Evolutionary conservation across 306 rosid genomes (phyloP).

Genomic region (Acacia melanoxylon): DNA sequence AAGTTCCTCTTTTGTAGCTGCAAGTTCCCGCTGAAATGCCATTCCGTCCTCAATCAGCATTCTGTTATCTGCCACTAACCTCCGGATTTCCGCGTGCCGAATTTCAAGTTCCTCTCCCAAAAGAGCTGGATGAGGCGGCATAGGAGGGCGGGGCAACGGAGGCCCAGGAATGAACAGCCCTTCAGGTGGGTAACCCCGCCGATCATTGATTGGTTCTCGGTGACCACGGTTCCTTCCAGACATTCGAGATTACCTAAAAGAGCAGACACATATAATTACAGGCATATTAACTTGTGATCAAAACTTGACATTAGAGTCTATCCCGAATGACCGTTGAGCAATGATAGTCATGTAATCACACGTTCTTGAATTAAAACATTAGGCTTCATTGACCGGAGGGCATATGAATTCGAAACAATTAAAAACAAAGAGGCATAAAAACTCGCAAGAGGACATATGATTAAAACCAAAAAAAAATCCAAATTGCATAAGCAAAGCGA

Average conservation of each 20-base stretch:
- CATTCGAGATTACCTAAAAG: conserved; percentile 54
- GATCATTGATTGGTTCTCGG: conserved; percentile 51
- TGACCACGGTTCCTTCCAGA: conserved; percentile 64
- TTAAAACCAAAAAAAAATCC: background rate
- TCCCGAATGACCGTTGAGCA: background rate
- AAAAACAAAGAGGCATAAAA: background rate
- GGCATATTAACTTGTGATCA: background rate
- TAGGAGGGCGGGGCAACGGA: conserved; percentile 51
- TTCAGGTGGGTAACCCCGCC: conserved; percentile 72
- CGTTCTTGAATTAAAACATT: background rate
- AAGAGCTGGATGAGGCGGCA: conserved; percentile 67
- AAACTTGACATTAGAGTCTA: background rate
- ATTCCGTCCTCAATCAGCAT: conserved; percentile 71
- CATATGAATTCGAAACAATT: background rate
- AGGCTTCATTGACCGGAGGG: background rate
- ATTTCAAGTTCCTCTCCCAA: conserved; percentile 83
- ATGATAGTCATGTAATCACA: background rate
- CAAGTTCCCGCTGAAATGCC: conserved; percentile 69
- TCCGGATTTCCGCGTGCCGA: conserved; percentile 62
- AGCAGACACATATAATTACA: background rate
- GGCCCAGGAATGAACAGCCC: conserved; percentile 61
- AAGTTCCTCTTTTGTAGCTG: conserved; percentile 74
- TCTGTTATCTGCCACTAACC: conserved; percentile 65
- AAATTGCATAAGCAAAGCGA: background rate
- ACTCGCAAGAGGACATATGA: too few relatives aligned